Evolutionary conservation across 768 basidiomycete genomes (phyloP).

Genomic region (Tubosaeta sp.): DNA sequence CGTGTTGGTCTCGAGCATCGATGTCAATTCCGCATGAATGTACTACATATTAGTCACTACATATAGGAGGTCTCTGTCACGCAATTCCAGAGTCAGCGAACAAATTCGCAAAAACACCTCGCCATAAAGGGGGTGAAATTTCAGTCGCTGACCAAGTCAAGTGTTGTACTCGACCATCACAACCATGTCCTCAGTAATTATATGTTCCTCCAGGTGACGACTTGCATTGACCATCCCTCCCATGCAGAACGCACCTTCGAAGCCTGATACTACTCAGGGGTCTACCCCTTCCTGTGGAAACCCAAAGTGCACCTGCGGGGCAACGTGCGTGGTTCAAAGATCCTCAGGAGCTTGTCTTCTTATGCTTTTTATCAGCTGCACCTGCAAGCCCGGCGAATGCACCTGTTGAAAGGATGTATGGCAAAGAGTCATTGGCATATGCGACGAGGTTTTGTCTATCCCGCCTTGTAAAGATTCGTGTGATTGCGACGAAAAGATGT

Average conservation of each 20-base stretch:
- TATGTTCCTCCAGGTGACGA: not conserved
- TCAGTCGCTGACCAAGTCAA: not conserved
- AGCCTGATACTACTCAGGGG: conserved; percentile 2
- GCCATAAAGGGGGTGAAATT: not conserved
- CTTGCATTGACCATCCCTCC: not conserved
- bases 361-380: conserved; percentile 2
- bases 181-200: conserved; percentile 8
- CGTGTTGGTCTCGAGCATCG: conserved; percentile 9
- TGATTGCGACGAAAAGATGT: not conserved
- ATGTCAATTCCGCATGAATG: not conserved
- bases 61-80: not conserved
- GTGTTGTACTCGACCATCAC: not conserved
- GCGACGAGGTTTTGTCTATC: not conserved
- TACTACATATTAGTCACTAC: not conserved
- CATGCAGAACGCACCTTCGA: conserved; percentile 4
- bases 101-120: conserved; percentile 4
- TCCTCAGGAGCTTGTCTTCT: not conserved
- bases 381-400: conserved; percentile 15
- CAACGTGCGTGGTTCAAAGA: conserved; percentile 6
- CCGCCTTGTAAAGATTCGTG: not conserved
- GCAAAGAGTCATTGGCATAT: not conserved
- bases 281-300: conserved; percentile 16
- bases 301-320: conserved; percentile 13
- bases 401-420: conserved; percentile 4
- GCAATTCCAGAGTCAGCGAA: not conserved